phyloP scores from a whole-genome alignment of 1,139 yeast genomes.

The Debaryomyces fabryi region DNA sequence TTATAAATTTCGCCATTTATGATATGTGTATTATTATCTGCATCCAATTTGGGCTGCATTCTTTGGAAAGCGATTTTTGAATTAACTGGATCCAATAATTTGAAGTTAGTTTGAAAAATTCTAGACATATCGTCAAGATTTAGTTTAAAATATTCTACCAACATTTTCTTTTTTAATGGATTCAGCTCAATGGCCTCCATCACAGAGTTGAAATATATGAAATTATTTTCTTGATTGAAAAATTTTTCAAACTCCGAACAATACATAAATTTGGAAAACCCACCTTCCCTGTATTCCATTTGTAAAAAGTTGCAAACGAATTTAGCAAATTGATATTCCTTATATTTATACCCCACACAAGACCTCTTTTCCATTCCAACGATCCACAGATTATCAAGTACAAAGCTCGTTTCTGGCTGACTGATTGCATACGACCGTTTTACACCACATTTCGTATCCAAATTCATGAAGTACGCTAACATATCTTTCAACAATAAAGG shows the following conservation, averaged over 20 bases:
- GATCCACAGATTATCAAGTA: slow-evolving; percentile 2
- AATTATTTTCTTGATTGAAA: slow-evolving; percentile 17
- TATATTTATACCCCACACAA: background rate
- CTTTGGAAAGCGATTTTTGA: slow-evolving; percentile 14
- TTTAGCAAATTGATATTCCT: slow-evolving; percentile 16
- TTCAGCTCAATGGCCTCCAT: slow-evolving; percentile 10
- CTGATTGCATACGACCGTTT: slow-evolving; percentile 16
- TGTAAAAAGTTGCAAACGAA: slow-evolving; percentile 15
- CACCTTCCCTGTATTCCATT: slow-evolving; percentile 9
- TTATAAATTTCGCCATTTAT: background rate
- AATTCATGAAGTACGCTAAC: slow-evolving; percentile 15
- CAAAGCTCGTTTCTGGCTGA: slow-evolving; percentile 10
- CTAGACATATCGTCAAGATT: background rate
- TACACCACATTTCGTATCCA: slow-evolving; percentile 14
- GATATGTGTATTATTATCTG: background rate
- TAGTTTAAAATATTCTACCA: slow-evolving; percentile 8
- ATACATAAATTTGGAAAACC: slow-evolving; percentile 12
- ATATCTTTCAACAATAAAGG: slow-evolving; percentile 17
- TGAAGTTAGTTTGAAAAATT: slow-evolving; percentile 10
- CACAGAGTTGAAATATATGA: slow-evolving; percentile 20
- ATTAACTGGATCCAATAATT: slow-evolving; percentile 11
- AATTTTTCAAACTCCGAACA: slow-evolving; percentile 15
- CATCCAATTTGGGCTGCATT: slow-evolving; percentile 10
- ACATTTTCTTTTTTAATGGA: background rate
- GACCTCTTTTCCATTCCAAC: background rate